Conservation (phyloP, 1,284 basidiomycete species). For the Cryptococcus sp. region DNA sequence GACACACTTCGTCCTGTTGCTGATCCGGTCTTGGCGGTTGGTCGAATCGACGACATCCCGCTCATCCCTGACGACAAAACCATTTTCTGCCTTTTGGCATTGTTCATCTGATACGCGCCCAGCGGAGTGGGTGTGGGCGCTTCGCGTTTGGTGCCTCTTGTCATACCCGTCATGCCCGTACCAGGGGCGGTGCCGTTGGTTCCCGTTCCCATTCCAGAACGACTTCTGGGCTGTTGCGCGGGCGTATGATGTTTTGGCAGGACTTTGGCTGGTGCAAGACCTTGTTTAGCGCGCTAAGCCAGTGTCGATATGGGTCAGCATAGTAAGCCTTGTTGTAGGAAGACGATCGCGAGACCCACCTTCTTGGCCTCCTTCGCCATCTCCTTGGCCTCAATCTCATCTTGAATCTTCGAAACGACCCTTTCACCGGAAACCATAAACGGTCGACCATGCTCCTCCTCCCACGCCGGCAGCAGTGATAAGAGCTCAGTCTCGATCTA, state of each 20-base stretch:
- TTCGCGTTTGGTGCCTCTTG: constrained; percentile 32
- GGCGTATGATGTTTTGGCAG: constrained; percentile 25
- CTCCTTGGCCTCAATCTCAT: constrained; percentile 62
- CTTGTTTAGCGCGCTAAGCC: constrained; percentile 32
- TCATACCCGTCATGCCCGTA: constrained; percentile 13
- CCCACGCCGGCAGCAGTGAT: constrained; percentile 80
- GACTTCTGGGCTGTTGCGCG: constrained; percentile 10
- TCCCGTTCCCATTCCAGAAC: constrained; percentile 14
- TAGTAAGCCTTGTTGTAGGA: background rate
- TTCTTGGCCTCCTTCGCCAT: constrained; percentile 75
- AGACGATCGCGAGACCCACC: constrained; percentile 34
- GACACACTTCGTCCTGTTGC: background rate
- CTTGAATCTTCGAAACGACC: constrained; percentile 76
- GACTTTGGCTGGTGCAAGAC: constrained; percentile 29
- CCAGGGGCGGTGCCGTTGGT: constrained; percentile 41
- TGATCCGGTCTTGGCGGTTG: background rate
- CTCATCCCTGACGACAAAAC: background rate
- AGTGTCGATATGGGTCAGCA: background rate
- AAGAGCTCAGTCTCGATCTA: constrained; percentile 89
- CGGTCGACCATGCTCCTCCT: constrained; percentile 69
- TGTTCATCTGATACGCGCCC: constrained; percentile 14
- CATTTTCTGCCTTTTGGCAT: constrained; percentile 11
- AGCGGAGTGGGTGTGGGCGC: constrained; percentile 46
- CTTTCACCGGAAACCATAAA: constrained; percentile 87
- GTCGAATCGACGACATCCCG: background rate